Conservation (phyloP, 2,329 filamentous ascomycete genomes). For the Aspergillus phoenicis region DNA sequence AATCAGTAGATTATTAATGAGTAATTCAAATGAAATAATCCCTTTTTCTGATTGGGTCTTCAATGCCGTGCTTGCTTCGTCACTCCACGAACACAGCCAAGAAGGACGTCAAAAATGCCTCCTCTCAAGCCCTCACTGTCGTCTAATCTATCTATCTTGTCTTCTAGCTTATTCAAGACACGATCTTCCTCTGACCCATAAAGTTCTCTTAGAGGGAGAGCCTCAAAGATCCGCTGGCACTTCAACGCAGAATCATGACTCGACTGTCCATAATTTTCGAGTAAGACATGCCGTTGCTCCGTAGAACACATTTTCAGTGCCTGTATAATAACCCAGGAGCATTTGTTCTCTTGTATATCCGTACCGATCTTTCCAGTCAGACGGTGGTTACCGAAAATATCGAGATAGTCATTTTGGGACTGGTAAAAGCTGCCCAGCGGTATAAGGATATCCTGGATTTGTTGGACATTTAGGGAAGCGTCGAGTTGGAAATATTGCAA, state of each 20-base stretch:
- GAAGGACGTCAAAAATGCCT: neutral
- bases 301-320: neutral
- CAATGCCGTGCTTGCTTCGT: too few relatives aligned
- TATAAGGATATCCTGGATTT: conserved; percentile 85
- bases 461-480: conserved; percentile 82
- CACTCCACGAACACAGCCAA: too few relatives aligned
- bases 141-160: neutral
- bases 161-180: neutral
- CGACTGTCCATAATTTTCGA: neutral
- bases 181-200: neutral
- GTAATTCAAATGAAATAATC: too few relatives aligned
- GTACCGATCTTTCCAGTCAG: conserved; percentile 97
- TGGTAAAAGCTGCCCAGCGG: conserved; percentile 99
- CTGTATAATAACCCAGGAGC: conserved; percentile 72
- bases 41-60: too few relatives aligned
- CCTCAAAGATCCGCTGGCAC: neutral
- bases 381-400: conserved; percentile 90
- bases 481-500: conserved; percentile 81
- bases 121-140: neutral
- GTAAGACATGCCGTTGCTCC: neutral
- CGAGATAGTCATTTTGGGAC: conserved; percentile 96
- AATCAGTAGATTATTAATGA: too few relatives aligned
- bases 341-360: conserved; percentile 99
- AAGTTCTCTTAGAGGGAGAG: neutral
- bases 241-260: neutral